These are phyloP conservation scores for Nannochloropsis gaditana DNA, from an alignment of 108 stramenopile genomes.

Conservation along the genomic window DNA sequence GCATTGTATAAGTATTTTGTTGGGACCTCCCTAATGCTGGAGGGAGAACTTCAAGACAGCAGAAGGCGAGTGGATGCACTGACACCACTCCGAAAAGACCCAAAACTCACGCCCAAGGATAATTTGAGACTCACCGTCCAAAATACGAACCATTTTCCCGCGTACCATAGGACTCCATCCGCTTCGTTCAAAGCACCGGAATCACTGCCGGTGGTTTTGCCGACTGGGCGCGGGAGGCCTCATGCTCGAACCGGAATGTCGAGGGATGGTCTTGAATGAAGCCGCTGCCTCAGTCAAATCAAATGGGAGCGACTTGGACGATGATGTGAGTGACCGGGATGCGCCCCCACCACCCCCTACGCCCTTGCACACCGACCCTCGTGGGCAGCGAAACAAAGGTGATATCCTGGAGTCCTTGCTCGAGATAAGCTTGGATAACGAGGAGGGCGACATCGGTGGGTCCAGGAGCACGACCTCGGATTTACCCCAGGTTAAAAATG, in stretches of 20 bases:
- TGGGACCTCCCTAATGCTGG: too few relatives aligned
- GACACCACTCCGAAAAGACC: too few relatives aligned
- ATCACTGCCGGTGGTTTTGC: too few relatives aligned
- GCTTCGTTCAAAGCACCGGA: too few relatives aligned
- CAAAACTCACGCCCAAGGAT: too few relatives aligned
- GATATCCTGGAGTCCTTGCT: background rate
- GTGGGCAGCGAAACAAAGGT: background rate
- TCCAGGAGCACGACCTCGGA: background rate
- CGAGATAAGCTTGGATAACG: background rate
- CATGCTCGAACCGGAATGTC: constrained; percentile 15
- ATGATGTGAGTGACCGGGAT: background rate
- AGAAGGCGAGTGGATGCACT: too few relatives aligned
- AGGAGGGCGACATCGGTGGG: background rate
- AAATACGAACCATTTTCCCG: too few relatives aligned
- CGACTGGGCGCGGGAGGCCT: too few relatives aligned
- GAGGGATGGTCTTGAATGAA: background rate
- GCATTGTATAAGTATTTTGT: too few relatives aligned
- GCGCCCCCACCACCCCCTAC: background rate
- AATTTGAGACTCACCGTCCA: too few relatives aligned
- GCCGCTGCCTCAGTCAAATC: background rate
- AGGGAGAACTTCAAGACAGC: too few relatives aligned
- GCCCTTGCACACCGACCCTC: background rate
- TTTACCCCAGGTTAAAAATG: background rate
- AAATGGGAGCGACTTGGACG: background rate
- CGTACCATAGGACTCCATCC: too few relatives aligned